Conservation (phyloP, 345 rosid genomes). For the Salix udensis region DNA sequence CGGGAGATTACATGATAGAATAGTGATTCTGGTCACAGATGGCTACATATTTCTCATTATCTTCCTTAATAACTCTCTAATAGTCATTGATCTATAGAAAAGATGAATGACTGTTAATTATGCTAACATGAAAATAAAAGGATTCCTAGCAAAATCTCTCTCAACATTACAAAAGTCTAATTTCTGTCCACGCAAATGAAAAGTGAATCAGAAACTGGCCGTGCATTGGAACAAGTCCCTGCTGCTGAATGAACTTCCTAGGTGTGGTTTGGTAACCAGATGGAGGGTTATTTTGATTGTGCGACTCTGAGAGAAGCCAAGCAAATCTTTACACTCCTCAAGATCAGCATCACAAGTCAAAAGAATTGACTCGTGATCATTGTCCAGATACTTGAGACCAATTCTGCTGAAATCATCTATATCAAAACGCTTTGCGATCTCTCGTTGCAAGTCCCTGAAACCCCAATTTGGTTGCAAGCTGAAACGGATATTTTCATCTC, state of each 20-base stretch:
- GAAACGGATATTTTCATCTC: slow-evolving; percentile 44
- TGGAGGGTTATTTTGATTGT: slow-evolving; percentile 60
- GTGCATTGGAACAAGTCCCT: slow-evolving; percentile 14
- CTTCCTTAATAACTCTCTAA: not conserved
- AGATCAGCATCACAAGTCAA: slow-evolving; percentile 41
- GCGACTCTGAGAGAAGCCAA: slow-evolving; percentile 43
- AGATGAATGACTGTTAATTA: not conserved
- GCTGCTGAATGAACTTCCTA: slow-evolving; percentile 37
- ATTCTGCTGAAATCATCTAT: slow-evolving; percentile 19
- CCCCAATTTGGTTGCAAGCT: slow-evolving; percentile 27
- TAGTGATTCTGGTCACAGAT: not conserved
- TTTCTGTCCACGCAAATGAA: not conserved
- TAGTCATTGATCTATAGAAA: not conserved
- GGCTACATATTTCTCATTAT: not conserved
- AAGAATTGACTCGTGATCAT: slow-evolving; percentile 26
- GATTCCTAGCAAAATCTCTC: not conserved
- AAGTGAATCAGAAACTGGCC: not conserved
- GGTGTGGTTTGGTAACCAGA: slow-evolving; percentile 32
- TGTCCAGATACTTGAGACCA: slow-evolving; percentile 26
- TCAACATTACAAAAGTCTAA: not conserved
- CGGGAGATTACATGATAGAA: not conserved
- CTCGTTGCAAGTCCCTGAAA: slow-evolving; percentile 26
- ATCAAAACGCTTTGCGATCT: slow-evolving; percentile 28
- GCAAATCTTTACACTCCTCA: slow-evolving; percentile 72
- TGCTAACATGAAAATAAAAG: not conserved